Percentiles rank a stretch among this genome's conserved stretches.
These are phyloP conservation scores for Misopates orontium DNA, from an alignment of 257 asterid species.

Conservation along the genomic window DNA sequence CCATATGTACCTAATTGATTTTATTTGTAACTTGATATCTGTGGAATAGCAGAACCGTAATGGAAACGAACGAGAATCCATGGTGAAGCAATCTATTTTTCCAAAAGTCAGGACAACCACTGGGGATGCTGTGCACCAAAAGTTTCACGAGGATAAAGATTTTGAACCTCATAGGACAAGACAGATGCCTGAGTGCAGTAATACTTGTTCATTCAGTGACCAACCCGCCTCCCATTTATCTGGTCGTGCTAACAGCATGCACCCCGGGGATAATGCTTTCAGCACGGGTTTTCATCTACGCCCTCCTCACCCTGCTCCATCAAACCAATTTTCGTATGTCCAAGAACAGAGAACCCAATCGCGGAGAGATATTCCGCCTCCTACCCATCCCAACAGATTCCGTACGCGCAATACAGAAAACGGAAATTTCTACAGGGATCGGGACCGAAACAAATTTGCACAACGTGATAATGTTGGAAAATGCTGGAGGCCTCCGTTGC, in stretches of 20 bases:
- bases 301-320: slow-evolving; percentile 91
- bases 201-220: slow-evolving; percentile 40
- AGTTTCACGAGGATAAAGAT: slow-evolving; percentile 44
- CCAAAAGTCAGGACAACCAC: slow-evolving; percentile 37
- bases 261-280: slow-evolving; percentile 44
- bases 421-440: slow-evolving; percentile 56
- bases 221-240: slow-evolving; percentile 44
- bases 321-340: slow-evolving; percentile 82
- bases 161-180: slow-evolving; percentile 48
- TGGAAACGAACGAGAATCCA: slow-evolving; percentile 38
- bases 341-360: slow-evolving; percentile 61
- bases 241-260: slow-evolving; percentile 41
- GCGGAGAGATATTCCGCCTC: slow-evolving; percentile 54
- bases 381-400: slow-evolving; percentile 57
- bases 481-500: slow-evolving; percentile 67
- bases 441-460: slow-evolving; percentile 49
- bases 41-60: slow-evolving; percentile 50
- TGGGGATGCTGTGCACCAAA: slow-evolving; percentile 44
- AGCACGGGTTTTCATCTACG: slow-evolving; percentile 68
- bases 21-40: slow-evolving; percentile 18
- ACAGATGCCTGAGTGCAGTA: slow-evolving; percentile 41
- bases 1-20: neutral
- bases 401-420: slow-evolving; percentile 56
- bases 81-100: slow-evolving; percentile 38
- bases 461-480: slow-evolving; percentile 57